Conservation (phyloP, 1,139 yeast species). For the Kurtzmaniella quercitrusa region DNA sequence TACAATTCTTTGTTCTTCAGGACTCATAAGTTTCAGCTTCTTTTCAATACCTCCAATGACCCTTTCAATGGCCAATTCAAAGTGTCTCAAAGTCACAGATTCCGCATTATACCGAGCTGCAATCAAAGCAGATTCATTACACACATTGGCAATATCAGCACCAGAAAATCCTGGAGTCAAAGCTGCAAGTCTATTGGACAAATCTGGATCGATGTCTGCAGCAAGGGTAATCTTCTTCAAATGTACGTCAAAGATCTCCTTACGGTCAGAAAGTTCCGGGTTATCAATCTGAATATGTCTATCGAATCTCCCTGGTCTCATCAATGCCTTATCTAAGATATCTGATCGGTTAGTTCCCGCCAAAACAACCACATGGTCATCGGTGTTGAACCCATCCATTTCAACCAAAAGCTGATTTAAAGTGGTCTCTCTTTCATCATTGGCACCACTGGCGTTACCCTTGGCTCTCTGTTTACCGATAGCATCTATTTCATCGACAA, state of each 20-base stretch:
- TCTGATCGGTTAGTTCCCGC: conserved; percentile 98
- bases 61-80: conserved; percentile 94
- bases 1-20: conserved; percentile 81
- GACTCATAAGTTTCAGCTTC: conserved; percentile 76
- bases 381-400: conserved; percentile 92
- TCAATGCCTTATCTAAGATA: conserved; percentile 83
- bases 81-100: conserved; percentile 70
- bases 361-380: conserved; percentile 91
- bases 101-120: conserved; percentile 82
- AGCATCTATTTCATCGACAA: conserved; percentile 97
- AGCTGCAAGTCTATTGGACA: conserved; percentile 88
- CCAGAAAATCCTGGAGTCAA: conserved; percentile 97
- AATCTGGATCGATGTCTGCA: conserved; percentile 34
- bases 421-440: conserved; percentile 96
- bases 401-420: conserved; percentile 92
- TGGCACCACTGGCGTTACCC: conserved; percentile 80
- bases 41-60: conserved; percentile 96
- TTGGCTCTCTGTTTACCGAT: conserved; percentile 92
- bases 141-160: conserved; percentile 95
- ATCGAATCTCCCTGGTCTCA: conserved; percentile 97
- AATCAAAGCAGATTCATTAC: conserved; percentile 94
- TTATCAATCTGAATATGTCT: conserved; percentile 88
- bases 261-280: conserved; percentile 92
- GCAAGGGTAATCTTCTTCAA: conserved; percentile 53
- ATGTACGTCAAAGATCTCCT: conserved; percentile 86